phyloP scores from a whole-genome alignment of 1,284 basidiomycete genomes.

The Apiotrichum akiyoshidainum region DNA sequence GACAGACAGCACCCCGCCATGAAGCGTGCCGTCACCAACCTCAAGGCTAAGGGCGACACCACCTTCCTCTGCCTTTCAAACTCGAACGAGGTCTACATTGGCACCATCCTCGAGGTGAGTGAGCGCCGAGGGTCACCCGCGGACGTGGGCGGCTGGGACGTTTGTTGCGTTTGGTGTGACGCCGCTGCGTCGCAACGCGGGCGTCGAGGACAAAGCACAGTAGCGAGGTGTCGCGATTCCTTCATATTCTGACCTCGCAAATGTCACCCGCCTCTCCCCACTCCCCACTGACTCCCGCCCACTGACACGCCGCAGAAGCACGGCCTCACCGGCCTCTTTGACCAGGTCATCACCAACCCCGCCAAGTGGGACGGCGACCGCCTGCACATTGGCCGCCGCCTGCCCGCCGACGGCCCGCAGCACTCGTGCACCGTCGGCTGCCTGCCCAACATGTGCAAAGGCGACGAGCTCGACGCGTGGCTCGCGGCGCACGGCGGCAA shows the following conservation, averaged over 20 bases:
- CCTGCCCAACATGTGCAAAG: constrained; percentile 98
- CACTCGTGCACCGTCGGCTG: constrained; percentile 86
- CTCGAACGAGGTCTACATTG: constrained; percentile 88
- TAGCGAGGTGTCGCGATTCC: no score
- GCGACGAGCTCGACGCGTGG: constrained; percentile 83
- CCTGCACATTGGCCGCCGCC: constrained; percentile 70
- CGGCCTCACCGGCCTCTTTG: constrained; percentile 69
- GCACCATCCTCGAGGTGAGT: constrained; percentile 74
- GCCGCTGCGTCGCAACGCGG: neutral
- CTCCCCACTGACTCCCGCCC: no score
- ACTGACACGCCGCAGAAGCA: constrained; percentile 48
- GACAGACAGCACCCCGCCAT: constrained; percentile 84
- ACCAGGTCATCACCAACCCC: constrained; percentile 88
- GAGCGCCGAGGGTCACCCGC: neutral
- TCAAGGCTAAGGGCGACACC: constrained; percentile 65
- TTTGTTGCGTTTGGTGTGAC: neutral
- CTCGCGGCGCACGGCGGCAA: constrained; percentile 63
- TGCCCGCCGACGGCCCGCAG: constrained; percentile 72
- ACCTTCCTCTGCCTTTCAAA: constrained; percentile 90
- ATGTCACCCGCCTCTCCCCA: no score
- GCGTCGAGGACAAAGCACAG: no score
- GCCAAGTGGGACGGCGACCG: constrained; percentile 75
- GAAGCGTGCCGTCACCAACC: constrained; percentile 74
- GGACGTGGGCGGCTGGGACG: neutral
- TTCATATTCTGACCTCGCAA: no score